Base-by-base conservation (phyloP, 129 eudicot species). In the Solidago caesia region DNA sequence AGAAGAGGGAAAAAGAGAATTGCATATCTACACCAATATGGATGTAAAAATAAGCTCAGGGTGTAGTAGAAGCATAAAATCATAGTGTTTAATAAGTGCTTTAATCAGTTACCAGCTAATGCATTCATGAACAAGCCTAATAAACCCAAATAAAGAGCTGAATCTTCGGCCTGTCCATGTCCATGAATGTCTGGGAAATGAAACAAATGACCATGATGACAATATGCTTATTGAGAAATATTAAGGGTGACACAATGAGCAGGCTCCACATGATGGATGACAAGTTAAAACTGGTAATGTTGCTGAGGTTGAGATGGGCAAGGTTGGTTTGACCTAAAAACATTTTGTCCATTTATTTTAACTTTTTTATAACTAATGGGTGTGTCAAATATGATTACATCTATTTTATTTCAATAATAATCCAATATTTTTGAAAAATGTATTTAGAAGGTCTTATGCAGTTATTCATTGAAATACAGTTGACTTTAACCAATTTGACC, bases 1-100 rank as follows among this genome's bases (percentile, higher is more conserved):
- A 90, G 72, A 90, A 90, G 71, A 94, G 91, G 64, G 90, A 87
- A 87, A 94, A 94, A 16, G 97, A 89, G 57, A 90, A 94, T 41
- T 90, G 86, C 96, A 94, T 94, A 75, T 94, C 98, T 94, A 92
- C 67, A 33, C 65, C 62, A 71, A 82, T 27, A 26, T 47, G 46
- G 33, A 68, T 57, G 39, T 8, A 8, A 8, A 13, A 57, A 60
- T 46, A 70, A 43, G 61, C 33, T 52, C 70, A 53, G 57, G 48
- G 58, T 27, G 52, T 47, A 43, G 27, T 43, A 41, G 58, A 70
- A 53, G 41, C 46, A 16, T 21, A 16, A 46, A 14, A 12, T 13
- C 7, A 65, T 46, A 51, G 67, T 2, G 41, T 43, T 12, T 13
- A n/a, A 47, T 39, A 56, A 10, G 12, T 8, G 66, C 12, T 64